Evolutionary conservation across 2,329 filamentous ascomycete genomes (phyloP), one percentile per base, ranked within the genome.

Genomic region (Apiospora sp.): DNA sequence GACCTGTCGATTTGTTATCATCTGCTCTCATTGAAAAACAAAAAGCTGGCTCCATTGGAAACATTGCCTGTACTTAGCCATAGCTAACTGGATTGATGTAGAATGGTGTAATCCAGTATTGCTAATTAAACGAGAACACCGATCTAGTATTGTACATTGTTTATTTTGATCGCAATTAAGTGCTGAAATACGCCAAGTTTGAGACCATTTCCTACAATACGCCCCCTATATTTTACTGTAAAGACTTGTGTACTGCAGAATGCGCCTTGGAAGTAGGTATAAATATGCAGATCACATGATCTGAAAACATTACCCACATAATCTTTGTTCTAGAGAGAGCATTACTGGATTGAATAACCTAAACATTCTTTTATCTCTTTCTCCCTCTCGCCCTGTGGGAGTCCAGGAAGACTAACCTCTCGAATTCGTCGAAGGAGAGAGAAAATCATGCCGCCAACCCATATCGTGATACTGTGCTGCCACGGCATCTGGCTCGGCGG

Each of bases 401-500:
- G 67, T 10, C 67, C 1, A 5, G 16, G 24, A 14, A 41, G 10
- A 41, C 37, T 64, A 41, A 19, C 10, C 1, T 22, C 34, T 24
- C 19, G 34, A 41, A n/a, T 6, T 4, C 58, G 34, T 10, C 16
- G 54, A 37, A 14, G 10, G 30, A 64, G 6, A n/a, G 16, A 48
- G 43, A 22, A 61, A 37, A 19, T 34, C 22, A 70, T 70, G 68
- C 30, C 48, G 0, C 83, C 84, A 41, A 82, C 81, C 6, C 87
- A 93, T 75, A 87, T 97, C 14, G 89, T 97, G 70, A 84, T 97
- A 68, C 92, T 97, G 69, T 96, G 94, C 84, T 95, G 94, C 80
- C 94, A 97, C 83, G 93, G 91, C 41, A 94, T 96, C 72, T 97
- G 93, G 87, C 82, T 86, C 19, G 91, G 91, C 37, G 90, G 91